Conservation (phyloP, 768 basidiomycete genomes). For the Tylopilus sp. region DNA sequence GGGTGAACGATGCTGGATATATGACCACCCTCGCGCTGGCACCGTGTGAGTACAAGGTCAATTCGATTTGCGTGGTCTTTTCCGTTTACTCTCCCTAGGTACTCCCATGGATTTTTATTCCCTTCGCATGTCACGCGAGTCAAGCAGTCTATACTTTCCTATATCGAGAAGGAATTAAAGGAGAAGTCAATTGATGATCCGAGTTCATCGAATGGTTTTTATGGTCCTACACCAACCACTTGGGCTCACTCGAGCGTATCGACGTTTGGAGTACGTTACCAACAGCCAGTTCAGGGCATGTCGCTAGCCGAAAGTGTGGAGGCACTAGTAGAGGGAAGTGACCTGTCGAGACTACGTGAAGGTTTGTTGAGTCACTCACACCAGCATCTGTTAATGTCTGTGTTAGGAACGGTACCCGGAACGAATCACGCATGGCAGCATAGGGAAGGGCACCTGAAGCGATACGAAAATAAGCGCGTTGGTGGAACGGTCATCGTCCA, state of each 20-base stretch:
- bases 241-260: slow-evolving; percentile 86
- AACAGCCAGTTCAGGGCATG: slow-evolving; percentile 63
- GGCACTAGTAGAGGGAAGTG: slow-evolving; percentile 89
- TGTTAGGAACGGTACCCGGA: slow-evolving; percentile 53
- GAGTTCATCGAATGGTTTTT: slow-evolving; percentile 17
- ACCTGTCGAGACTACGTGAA: slow-evolving; percentile 70
- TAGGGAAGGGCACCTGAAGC: slow-evolving; percentile 64
- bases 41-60: slow-evolving; percentile 66
- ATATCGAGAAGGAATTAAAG: slow-evolving; percentile 44
- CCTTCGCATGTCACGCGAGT: slow-evolving; percentile 81
- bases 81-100: slow-evolving; percentile 44
- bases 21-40: slow-evolving; percentile 92
- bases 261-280: slow-evolving; percentile 76
- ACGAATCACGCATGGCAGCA: slow-evolving; percentile 65
- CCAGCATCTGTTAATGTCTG: neutral
- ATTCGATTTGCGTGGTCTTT: slow-evolving; percentile 1
- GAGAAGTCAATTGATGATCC: slow-evolving; percentile 33
- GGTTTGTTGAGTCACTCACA: slow-evolving; percentile 35
- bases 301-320: slow-evolving; percentile 74
- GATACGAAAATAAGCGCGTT: slow-evolving; percentile 65
- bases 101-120: slow-evolving; percentile 93
- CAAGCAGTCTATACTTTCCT: slow-evolving; percentile 50
- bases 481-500: slow-evolving; percentile 96
- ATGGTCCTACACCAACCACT: slow-evolving; percentile 46
- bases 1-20: slow-evolving; percentile 94